A percentile compares a stretch with the other conserved stretches of the same genome.
phyloP scores from a whole-genome alignment of 2,329 filamentous ascomycete species.

The Ceratocystis harringtonii region DNA sequence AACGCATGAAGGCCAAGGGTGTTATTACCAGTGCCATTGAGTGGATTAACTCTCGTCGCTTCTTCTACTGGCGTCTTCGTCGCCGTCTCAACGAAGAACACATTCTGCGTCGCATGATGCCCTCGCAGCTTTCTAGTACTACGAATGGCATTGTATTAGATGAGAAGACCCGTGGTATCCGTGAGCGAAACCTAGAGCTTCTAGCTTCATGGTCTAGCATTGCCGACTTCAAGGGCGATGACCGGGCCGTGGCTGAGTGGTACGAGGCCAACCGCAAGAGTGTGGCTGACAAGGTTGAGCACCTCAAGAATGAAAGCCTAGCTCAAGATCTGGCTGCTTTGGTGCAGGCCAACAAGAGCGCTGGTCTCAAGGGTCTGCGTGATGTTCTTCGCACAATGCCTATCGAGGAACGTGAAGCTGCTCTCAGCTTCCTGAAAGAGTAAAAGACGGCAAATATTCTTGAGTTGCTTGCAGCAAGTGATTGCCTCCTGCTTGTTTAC shows the following conservation, averaged over 20 bases:
- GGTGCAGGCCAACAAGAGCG: slow-evolving; percentile 39
- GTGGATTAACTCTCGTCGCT: slow-evolving; percentile 81
- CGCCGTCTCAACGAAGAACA: slow-evolving; percentile 94
- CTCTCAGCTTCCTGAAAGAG: slow-evolving; percentile 46
- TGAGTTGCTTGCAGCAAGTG: not conserved
- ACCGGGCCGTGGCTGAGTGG: slow-evolving; percentile 78
- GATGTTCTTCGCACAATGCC: slow-evolving; percentile 77
- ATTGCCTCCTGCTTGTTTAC: slow-evolving; percentile 9
- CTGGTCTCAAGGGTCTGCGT: slow-evolving; percentile 71
- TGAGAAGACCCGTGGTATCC: slow-evolving; percentile 36
- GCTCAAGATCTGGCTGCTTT: slow-evolving; percentile 33
- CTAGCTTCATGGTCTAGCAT: slow-evolving; percentile 75
- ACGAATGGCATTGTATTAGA: slow-evolving; percentile 24
- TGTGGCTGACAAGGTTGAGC: slow-evolving; percentile 71
- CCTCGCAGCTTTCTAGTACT: slow-evolving; percentile 25
- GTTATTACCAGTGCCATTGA: slow-evolving; percentile 70
- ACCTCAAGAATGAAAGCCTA: slow-evolving; percentile 59
- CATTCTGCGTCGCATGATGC: slow-evolving; percentile 75
- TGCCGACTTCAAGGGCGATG: slow-evolving; percentile 59
- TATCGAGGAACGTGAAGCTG: slow-evolving; percentile 71
- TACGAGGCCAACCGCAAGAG: slow-evolving; percentile 87
- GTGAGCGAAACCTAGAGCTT: slow-evolving; percentile 54
- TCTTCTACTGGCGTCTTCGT: slow-evolving; percentile 99
- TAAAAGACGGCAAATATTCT: slow-evolving; percentile 20
- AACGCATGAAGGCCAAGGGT: slow-evolving; percentile 96